These are phyloP conservation scores for Acacia crassicarpa DNA, from an alignment of 306 rosid species.

Conservation along the genomic window DNA sequence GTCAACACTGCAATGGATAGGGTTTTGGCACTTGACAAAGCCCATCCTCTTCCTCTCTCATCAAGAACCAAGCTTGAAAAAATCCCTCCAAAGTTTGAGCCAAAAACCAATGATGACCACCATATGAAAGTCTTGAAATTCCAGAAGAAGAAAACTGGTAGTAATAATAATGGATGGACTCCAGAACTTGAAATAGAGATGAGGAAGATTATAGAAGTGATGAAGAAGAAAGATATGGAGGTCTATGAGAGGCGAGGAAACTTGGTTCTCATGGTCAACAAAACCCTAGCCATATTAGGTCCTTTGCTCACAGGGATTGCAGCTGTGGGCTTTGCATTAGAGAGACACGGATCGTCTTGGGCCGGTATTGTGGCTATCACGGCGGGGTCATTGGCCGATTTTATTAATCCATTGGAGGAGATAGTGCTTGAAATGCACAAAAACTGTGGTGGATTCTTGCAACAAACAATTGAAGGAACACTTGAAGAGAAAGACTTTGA, in stretches of 20 bases:
- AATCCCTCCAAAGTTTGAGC: slow-evolving; percentile 51
- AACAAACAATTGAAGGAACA: not conserved
- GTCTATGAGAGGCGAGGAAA: not conserved
- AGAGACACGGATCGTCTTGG: slow-evolving; percentile 30
- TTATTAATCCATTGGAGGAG: not conserved
- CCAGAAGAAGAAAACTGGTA: not conserved
- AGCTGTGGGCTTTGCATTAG: slow-evolving; percentile 40
- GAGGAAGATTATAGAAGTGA: slow-evolving; percentile 36
- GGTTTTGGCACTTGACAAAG: slow-evolving; percentile 44
- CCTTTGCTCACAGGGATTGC: slow-evolving; percentile 54
- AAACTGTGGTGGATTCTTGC: not conserved
- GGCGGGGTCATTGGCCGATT: not conserved
- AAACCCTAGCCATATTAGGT: slow-evolving; percentile 46
- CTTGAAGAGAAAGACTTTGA: not conserved
- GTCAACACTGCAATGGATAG: slow-evolving; percentile 43
- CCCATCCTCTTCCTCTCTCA: slow-evolving; percentile 28
- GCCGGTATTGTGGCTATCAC: not conserved
- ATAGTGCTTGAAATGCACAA: not conserved
- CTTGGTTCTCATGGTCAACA: slow-evolving; percentile 45
- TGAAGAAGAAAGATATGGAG: not conserved
- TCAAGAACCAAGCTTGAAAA: slow-evolving; percentile 66
- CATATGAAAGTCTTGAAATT: not conserved
- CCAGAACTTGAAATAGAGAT: slow-evolving; percentile 45
- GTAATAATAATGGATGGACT: slow-evolving; percentile 44
- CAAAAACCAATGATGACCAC: not conserved